Evolutionary conservation across 176 grass and related monocot species (phyloP), one percentile per base, ranked within the genome.

Genomic region (Triticum urartu): DNA sequence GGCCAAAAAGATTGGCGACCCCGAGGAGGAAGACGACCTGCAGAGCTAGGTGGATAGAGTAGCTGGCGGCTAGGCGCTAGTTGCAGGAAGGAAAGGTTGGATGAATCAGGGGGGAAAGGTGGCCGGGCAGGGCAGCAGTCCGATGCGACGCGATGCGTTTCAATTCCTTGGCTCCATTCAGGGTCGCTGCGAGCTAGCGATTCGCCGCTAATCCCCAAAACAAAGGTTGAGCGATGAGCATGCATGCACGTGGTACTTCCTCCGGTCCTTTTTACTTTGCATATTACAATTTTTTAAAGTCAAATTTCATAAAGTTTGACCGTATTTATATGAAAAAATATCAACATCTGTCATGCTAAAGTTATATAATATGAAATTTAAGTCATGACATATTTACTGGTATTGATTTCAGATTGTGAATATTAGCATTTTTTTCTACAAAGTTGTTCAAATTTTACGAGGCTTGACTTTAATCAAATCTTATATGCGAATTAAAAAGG

Each of bases 151-250:
- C 30, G 14, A 42, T 64, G 47, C 47, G 59, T 64, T 43, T 43
- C 83, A 78, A 87, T 79, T 87, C 84, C 54, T 79, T 80, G 80
- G 75, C 80, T 33, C 38, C 85, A 75, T 84, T 66, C 88, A 50
- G 75, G 74, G 56, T 36, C 47, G 33, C 14, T 40, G 69, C 36
- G n/a, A 50, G 69, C 68, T 33, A 13, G 25, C 15, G 17, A 43
- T 34, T 58, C 89, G 12, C 47, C 89, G 12, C 47, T 62, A 80
- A 84, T 80, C 77, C 75, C 85, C 15, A 84, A 30, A 75, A 67
- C 86, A 17, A 77, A 32, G 50, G 50, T 54, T 54, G 50, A 59
- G 18, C 56, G 5, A 18, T 50, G 75, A 68, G 50, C 81, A 39
- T 50, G 81, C 36, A 42, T 38, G 42, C 77, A 66, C 21, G 85